A percentile compares a stretch with the other conserved stretches of the same genome.
These are phyloP conservation scores for Apiotrichum brassicae DNA, from an alignment of 1,284 basidiomycete genomes.

Conservation along the genomic window DNA sequence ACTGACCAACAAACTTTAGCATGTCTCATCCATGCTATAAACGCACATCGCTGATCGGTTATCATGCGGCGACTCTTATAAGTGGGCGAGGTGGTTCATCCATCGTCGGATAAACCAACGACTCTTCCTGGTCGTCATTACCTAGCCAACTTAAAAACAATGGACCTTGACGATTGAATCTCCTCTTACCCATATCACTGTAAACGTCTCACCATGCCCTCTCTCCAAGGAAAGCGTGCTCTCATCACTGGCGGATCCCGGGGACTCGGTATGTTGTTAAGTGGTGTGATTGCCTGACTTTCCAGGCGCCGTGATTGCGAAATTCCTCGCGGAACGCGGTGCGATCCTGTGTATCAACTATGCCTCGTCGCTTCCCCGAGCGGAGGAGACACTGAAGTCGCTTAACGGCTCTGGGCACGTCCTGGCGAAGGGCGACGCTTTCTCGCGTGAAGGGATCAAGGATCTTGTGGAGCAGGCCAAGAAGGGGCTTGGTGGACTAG, in stretches of 20 bases:
- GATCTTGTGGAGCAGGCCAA: constrained; percentile 12
- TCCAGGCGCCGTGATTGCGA: constrained; percentile 14
- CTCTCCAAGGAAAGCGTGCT: constrained; percentile 20
- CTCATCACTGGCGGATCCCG: constrained; percentile 25
- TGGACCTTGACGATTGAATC: too few species aligned
- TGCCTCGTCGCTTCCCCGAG: constrained; percentile 13
- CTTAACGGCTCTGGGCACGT: constrained; percentile 17
- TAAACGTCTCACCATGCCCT: constrained; percentile 7
- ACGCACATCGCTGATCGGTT: too few species aligned
- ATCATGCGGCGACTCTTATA: too few species aligned
- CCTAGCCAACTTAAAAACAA: too few species aligned
- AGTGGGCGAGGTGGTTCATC: too few species aligned
- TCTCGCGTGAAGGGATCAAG: constrained; percentile 19
- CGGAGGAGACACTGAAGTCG: constrained; percentile 12
- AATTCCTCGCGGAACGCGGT: constrained; percentile 17
- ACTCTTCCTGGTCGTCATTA: too few species aligned
- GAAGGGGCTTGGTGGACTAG: constrained; percentile 17
- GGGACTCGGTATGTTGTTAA: constrained; percentile 12
- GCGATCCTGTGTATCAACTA: constrained; percentile 21
- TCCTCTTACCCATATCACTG: too few species aligned
- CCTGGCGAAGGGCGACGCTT: constrained; percentile 20
- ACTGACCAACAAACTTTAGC: too few species aligned
- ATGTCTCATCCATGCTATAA: too few species aligned
- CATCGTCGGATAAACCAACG: too few species aligned
- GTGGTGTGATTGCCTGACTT: background rate